Base-by-base conservation (phyloP, 139 green algal genomes). In the Pedinophyceae sp. region DNA sequence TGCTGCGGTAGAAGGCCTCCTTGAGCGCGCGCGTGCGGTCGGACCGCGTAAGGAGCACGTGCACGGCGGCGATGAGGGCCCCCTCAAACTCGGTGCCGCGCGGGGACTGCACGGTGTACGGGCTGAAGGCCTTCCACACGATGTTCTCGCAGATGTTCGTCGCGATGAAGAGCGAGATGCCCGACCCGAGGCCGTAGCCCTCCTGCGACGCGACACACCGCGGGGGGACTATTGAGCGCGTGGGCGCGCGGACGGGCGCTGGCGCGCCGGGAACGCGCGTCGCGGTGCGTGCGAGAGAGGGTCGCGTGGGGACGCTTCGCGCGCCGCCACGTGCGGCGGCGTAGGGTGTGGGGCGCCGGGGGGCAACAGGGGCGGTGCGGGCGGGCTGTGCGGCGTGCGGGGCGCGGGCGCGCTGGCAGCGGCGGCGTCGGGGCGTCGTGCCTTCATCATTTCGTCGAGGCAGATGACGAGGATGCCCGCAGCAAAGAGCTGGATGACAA, bases 91-190 rank as follows among this genome's bases (percentile, higher is more conserved):
- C 86, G 19, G 85, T 67, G 39, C 90, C 92, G 6, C 82, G 72
- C 0, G 83, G 79, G 30, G 52, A 69, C 58, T 80, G 79, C 41
- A 94, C 70, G 38, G 85, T 89, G 67, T 84, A 91, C 2, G 77
- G 53, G 74, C 74, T 82, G 81, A 98, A 98, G 6, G 92, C 86
- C 77, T 98, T 97, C 92, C 92, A 99, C 74, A 98, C 90, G 71
- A 99, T 97, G 58, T 59, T 85, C 69, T 99, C 92, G 74, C 92
- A 99, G 65, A 97, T 97, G 80, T 99, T 99, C 58, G 92, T 98
- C 60, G 92, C 92, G 57, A 99, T 99, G 81, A 99, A 99, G 30
- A 99, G 85, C 19, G 87, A 96, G 61, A 97, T 99, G 50, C 87
- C 92, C 19, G 81, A 94, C 27, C 92, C 92, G 23, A 99, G 72